Percentiles rank a stretch among this genome's conserved stretches.
These are phyloP conservation scores for Irineochytrium annulatum DNA, from an alignment of 192 early-diverging fungal species.

Conservation along the genomic window DNA sequence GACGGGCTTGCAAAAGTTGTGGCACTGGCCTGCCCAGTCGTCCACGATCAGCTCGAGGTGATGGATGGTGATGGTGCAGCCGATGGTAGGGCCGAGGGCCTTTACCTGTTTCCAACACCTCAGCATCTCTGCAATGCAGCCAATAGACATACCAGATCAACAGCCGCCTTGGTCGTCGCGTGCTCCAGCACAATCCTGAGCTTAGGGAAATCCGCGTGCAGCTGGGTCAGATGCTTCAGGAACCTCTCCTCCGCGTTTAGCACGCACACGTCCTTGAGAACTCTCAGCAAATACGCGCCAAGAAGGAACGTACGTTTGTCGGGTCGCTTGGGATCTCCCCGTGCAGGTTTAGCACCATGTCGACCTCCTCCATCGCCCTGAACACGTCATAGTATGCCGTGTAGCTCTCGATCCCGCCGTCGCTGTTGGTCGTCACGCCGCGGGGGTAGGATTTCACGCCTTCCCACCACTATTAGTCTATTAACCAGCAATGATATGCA, in stretches of 20 bases:
- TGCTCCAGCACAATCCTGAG: constrained; percentile 96
- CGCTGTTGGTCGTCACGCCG: constrained; percentile 97
- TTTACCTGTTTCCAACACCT: constrained; percentile 54
- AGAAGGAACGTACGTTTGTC: constrained; percentile 46
- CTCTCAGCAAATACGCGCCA: neutral
- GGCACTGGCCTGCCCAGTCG: constrained; percentile 96
- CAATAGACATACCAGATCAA: constrained; percentile 69
- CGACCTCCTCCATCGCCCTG: constrained; percentile 88
- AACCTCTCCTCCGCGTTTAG: constrained; percentile 96
- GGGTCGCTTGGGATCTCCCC: constrained; percentile 89
- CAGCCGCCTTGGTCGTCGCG: constrained; percentile 89
- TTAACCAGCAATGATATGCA: no score
- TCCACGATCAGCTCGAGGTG: constrained; percentile 88
- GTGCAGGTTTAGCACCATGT: constrained; percentile 93
- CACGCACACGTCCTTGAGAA: constrained; percentile 75
- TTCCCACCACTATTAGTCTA: no score
- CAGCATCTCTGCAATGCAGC: neutral
- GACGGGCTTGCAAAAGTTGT: constrained; percentile 98
- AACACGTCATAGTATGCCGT: constrained; percentile 89
- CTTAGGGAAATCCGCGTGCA: constrained; percentile 87
- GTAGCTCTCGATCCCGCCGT: constrained; percentile 89
- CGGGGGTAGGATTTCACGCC: constrained; percentile 24
- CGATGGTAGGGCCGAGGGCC: constrained; percentile 85
- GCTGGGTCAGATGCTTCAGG: constrained; percentile 74
- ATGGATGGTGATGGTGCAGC: constrained; percentile 93